phyloP scores from a whole-genome alignment of 768 basidiomycete species.

The Lactarius tabidus region DNA sequence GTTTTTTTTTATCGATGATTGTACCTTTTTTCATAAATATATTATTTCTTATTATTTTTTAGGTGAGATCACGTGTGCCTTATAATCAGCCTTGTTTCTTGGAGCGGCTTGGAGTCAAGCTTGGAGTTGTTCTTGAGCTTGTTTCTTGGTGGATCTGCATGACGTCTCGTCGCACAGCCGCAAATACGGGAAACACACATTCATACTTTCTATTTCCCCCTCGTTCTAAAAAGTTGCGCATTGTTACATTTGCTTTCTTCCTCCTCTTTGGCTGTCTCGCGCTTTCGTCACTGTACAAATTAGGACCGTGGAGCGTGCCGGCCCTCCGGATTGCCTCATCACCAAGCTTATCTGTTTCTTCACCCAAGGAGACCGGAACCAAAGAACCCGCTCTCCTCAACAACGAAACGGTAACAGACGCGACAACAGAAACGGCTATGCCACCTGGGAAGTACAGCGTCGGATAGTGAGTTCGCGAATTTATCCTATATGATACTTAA shows the following conservation, averaged over 20 bases:
- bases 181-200: slow-evolving; percentile 9
- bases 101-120: neutral
- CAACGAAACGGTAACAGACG: slow-evolving; percentile 24
- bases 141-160: too few relatives aligned
- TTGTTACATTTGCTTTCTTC: slow-evolving; percentile 6
- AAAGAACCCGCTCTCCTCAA: neutral
- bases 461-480: slow-evolving; percentile 60
- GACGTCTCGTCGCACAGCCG: neutral
- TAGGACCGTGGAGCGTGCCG: slow-evolving; percentile 21
- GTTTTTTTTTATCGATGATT: too few relatives aligned
- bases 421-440: slow-evolving; percentile 31
- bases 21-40: neutral
- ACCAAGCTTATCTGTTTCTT: neutral
- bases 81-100: neutral
- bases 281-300: slow-evolving; percentile 20
- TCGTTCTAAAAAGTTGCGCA: slow-evolving; percentile 9
- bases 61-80: neutral
- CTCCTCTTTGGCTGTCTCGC: slow-evolving; percentile 13
- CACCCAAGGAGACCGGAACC: slow-evolving; percentile 2
- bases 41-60: neutral
- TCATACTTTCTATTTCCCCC: neutral
- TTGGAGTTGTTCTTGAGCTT: too few relatives aligned
- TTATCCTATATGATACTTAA: slow-evolving; percentile 6
- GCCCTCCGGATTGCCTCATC: neutral
- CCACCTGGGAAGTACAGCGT: slow-evolving; percentile 61